phyloP scores from a whole-genome alignment of 495 filamentous ascomycete species.

The Cudoniella acicularis region DNA sequence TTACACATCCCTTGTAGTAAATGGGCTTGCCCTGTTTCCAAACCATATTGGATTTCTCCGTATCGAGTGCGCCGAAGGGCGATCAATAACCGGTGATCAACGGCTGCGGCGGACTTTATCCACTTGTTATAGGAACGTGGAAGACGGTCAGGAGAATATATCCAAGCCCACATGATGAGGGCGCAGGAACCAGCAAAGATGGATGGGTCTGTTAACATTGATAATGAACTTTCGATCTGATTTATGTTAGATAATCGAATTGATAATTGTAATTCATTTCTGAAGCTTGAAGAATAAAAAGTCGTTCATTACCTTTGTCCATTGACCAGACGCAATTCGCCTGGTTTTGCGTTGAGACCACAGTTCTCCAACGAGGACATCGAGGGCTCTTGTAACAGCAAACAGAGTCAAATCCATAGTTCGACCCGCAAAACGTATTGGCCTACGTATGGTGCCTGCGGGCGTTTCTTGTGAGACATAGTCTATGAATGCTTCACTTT shows the following conservation, averaged over 20 bases:
- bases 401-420: constrained; percentile 88
- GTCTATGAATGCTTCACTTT: constrained; percentile 39
- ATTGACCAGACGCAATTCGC: constrained; percentile 35
- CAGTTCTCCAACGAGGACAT: constrained; percentile 62
- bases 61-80: constrained; percentile 64
- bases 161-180: constrained; percentile 87
- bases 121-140: constrained; percentile 79
- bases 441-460: constrained; percentile 24
- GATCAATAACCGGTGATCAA: constrained; percentile 75
- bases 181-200: constrained; percentile 73
- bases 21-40: constrained; percentile 69
- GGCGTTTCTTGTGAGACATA: constrained; percentile 19
- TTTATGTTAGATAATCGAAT: too few relatives aligned
- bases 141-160: constrained; percentile 67
- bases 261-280: background rate
- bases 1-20: constrained; percentile 72
- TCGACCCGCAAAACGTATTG: constrained; percentile 58
- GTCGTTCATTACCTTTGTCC: constrained; percentile 39
- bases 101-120: constrained; percentile 74
- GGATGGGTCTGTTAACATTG: constrained; percentile 58
- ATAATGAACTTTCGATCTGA: constrained; percentile 44
- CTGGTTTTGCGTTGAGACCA: constrained; percentile 52
- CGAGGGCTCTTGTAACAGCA: constrained; percentile 68
- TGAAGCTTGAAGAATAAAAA: background rate
- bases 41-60: constrained; percentile 68